Evolutionary conservation across 352 stramenopile genomes (phyloP), one percentile per base, ranked within the genome.

Genomic region (Globisporangium middletonii): DNA sequence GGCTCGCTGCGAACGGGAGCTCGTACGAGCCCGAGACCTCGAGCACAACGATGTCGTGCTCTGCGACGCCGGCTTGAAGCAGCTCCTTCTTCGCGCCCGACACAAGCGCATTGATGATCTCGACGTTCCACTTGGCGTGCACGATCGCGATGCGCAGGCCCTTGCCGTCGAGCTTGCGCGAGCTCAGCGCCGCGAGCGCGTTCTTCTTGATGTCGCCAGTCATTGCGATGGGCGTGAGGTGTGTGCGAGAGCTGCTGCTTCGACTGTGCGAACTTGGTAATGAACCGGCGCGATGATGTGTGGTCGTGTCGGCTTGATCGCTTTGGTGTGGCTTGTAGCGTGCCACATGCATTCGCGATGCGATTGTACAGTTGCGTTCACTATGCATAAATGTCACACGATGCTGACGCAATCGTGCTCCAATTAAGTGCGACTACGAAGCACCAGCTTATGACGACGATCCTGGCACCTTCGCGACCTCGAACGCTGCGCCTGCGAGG

Each of bases 21-120:
- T 99, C 97, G 69, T 97, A 99, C 16, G 92, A 77, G 41, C 97
- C 97, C 35, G 97, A 96, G 41, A 99, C 96, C 51, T 92, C 65
- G 28, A 81, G 65, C 47, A 77, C 50, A 48, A 95, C 76, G 23
- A 95, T 73, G 77, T 92, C 81, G 44, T 74, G 30, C 28, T 88
- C 75, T 15, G 66, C 59, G 28, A 96, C 80, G 57, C 81, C 82
- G 4, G 77, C 59, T 45, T 72, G 66, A 57, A 73, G 62, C 50
- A 96, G 70, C 68, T 94, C 83, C 57, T 68, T 57, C 59, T 81
- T 77, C 59, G 69, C 77, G 53, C 81, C 86, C 0, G 67, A 50
- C 16, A 89, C 75, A 18, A 96, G 77, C 53, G 84, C 75, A 44
- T 61, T 60, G 49, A 96, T 86, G 63, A 96, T 71, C 62, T 93